Percentiles rank a stretch among this genome's conserved stretches.
Evolutionary conservation across 2,329 filamentous ascomycete species (phyloP).

Genomic region (Fusarium keratoplasticum): DNA sequence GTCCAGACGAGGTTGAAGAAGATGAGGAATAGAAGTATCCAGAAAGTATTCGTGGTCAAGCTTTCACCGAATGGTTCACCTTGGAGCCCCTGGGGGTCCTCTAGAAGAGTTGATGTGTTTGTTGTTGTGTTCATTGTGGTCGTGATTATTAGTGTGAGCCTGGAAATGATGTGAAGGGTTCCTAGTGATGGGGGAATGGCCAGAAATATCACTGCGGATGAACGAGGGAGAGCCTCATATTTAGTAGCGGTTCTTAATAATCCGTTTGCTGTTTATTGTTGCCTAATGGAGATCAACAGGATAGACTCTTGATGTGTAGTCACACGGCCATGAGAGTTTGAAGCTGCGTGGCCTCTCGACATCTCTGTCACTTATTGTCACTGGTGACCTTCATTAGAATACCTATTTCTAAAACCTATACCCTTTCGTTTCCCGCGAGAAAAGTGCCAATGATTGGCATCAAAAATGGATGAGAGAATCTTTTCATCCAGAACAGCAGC

Average conservation of each 20-base stretch:
- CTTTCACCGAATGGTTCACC: background rate
- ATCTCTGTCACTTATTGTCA: background rate
- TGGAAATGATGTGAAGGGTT: background rate
- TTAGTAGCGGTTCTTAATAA: background rate
- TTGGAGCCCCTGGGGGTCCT: background rate
- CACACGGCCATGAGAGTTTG: background rate
- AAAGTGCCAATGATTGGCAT: background rate
- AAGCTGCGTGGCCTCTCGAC: background rate
- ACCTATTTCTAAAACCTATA: background rate
- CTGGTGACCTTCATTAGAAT: background rate
- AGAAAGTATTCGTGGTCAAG: background rate
- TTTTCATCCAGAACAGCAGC: background rate
- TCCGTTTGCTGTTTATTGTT: background rate
- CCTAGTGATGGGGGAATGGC: background rate
- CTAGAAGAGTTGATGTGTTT: background rate
- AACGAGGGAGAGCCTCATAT: background rate
- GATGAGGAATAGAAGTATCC: background rate
- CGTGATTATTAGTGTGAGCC: background rate
- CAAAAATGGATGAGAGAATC: background rate
- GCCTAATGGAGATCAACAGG: background rate
- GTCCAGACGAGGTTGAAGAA: background rate
- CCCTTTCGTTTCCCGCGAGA: background rate
- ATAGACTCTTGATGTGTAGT: background rate
- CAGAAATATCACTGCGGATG: background rate
- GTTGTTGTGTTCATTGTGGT: background rate